A percentile compares a stretch with the other conserved stretches of the same genome.
phyloP scores from a whole-genome alignment of 106 monocot species.

The Triglochin maritima region DNA sequence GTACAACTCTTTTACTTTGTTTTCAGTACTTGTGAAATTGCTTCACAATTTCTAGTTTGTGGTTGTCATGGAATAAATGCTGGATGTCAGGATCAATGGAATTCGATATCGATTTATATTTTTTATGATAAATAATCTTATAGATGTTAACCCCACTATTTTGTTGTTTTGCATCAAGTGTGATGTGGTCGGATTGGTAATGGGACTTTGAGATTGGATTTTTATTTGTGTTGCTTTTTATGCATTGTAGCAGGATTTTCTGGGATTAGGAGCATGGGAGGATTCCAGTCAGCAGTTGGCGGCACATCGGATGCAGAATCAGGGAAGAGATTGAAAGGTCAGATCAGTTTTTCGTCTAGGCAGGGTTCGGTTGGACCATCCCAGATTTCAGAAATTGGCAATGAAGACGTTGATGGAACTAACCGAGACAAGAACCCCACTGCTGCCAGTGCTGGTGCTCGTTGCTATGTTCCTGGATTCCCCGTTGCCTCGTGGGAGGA shows the following conservation, averaged over 20 bases:
- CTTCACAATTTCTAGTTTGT: too few species aligned
- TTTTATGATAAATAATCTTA: too few species aligned
- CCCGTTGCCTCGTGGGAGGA: constrained; percentile 58
- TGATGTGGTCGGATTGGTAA: too few species aligned
- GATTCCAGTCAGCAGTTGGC: constrained; percentile 16
- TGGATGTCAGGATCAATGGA: too few species aligned
- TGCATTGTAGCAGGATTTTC: constrained; percentile 28
- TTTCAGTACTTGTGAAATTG: too few species aligned
- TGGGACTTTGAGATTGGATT: too few species aligned
- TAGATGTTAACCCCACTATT: too few species aligned
- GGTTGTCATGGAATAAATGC: too few species aligned
- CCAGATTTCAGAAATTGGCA: constrained; percentile 13
- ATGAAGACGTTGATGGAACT: constrained; percentile 18
- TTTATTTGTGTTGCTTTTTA: not conserved
- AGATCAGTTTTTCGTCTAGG: constrained; percentile 9
- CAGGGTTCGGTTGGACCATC: constrained; percentile 11
- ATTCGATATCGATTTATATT: too few species aligned
- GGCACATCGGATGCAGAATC: constrained; percentile 1
- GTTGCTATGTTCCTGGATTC: constrained; percentile 13
- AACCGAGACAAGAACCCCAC: constrained; percentile 32
- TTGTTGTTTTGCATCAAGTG: too few species aligned
- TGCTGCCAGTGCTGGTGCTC: not conserved
- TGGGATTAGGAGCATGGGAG: constrained; percentile 27
- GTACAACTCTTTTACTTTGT: too few species aligned
- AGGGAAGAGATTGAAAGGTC: constrained; percentile 13